Evolutionary conservation across 176 grass and related monocot genomes (phyloP).

Genomic region (bread wheat (Triticum aestivum)): DNA sequence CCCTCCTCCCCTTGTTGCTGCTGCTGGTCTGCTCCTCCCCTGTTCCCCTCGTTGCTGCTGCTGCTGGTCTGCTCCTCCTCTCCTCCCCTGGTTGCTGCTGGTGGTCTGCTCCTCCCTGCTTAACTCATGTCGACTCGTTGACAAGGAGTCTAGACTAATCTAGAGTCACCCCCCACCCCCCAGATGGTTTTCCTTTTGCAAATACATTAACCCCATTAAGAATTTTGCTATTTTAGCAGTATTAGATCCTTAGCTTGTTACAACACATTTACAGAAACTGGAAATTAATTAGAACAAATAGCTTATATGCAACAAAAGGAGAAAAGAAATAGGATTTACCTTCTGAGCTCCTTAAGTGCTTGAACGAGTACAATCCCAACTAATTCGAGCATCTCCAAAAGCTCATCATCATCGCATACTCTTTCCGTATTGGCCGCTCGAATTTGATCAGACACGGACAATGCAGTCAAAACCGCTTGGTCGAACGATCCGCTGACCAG

Average conservation of each 20-base stretch:
- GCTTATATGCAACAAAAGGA: not conserved
- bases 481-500: slow-evolving; percentile 42
- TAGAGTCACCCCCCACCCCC: no score
- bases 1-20: no score
- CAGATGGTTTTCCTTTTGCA: not conserved
- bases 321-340: not conserved
- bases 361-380: slow-evolving; percentile 48
- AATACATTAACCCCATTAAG: not conserved
- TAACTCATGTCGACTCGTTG: no score
- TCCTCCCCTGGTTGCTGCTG: no score
- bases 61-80: no score
- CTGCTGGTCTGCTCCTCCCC: no score
- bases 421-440: not conserved
- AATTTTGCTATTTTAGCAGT: not conserved
- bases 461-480: slow-evolving; percentile 21
- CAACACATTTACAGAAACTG: not conserved
- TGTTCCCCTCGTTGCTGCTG: no score
- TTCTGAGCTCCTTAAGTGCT: slow-evolving; percentile 52
- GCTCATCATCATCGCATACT: not conserved
- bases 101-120: no score
- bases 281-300: not conserved
- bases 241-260: not conserved
- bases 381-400: slow-evolving; percentile 45
- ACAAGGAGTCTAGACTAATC: no score
- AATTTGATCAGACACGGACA: slow-evolving; percentile 21